Evolutionary conservation across 2,329 filamentous ascomycete species (phyloP).

Genomic region (Ceratocystiopsis sp.): DNA sequence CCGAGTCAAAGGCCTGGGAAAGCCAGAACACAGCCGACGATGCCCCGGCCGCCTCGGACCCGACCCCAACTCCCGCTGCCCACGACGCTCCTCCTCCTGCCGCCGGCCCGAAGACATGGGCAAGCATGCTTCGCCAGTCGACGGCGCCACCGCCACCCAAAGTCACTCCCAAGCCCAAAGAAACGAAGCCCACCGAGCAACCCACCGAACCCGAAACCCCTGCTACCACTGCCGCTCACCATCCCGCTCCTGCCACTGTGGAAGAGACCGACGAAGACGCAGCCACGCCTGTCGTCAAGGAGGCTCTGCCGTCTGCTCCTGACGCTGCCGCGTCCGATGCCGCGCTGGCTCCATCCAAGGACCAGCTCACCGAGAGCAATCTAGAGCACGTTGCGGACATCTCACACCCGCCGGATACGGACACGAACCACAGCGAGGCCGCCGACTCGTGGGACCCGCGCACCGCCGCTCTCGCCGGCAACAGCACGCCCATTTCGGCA

Average conservation of each 20-base stretch:
- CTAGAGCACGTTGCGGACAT: constrained; percentile 77
- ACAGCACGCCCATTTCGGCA: constrained; percentile 48
- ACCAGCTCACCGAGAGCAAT: constrained; percentile 79
- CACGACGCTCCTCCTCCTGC: constrained; percentile 17
- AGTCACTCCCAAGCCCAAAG: constrained; percentile 7
- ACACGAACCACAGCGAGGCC: constrained; percentile 74
- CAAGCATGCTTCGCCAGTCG: constrained; percentile 53
- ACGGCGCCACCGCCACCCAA: constrained; percentile 23
- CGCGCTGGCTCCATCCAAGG: constrained; percentile 52
- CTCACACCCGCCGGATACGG: constrained; percentile 59
- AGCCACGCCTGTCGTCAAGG: constrained; percentile 16
- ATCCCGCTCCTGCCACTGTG: constrained; percentile 14
- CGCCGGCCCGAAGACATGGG: constrained; percentile 46
- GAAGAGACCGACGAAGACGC: constrained; percentile 15
- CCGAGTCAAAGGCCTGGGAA: constrained; percentile 50
- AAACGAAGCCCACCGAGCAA: constrained; percentile 23
- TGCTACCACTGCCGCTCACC: constrained; percentile 22
- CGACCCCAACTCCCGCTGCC: constrained; percentile 15
- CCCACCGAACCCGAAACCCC: background rate
- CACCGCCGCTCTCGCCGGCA: constrained; percentile 38
- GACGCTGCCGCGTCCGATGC: constrained; percentile 30
- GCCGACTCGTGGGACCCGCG: constrained; percentile 71
- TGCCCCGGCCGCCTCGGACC: constrained; percentile 16
- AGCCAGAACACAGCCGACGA: constrained; percentile 24
- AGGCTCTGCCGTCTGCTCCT: constrained; percentile 14